A percentile compares a stretch with the other conserved stretches of the same genome.
Conservation (phyloP, 192 early-diverging fungal species). For the Coemansia sp. region DNA sequence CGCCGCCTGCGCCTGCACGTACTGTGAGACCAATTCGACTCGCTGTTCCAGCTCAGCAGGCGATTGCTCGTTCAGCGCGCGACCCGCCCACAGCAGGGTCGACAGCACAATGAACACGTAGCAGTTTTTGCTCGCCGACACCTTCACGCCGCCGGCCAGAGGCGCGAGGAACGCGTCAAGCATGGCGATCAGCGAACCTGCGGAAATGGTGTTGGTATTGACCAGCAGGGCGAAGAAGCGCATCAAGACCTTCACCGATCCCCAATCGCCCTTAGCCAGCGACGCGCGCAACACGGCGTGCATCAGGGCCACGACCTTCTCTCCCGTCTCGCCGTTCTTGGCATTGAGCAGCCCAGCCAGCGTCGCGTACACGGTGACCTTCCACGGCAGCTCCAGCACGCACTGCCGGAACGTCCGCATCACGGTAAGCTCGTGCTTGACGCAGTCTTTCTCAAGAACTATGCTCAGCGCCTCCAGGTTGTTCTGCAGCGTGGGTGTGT, state of each 20-base stretch:
- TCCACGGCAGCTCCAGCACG: slow-evolving; percentile 44
- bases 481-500: slow-evolving; percentile 61
- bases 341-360: slow-evolving; percentile 83
- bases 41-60: slow-evolving; percentile 32
- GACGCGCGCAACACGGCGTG: slow-evolving; percentile 57
- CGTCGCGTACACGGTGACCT: slow-evolving; percentile 67
- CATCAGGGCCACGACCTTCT: slow-evolving; percentile 62
- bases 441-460: slow-evolving; percentile 70
- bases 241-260: slow-evolving; percentile 71
- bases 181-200: slow-evolving; percentile 63
- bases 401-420: slow-evolving; percentile 57
- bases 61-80: slow-evolving; percentile 16
- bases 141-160: slow-evolving; percentile 19
- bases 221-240: slow-evolving; percentile 83
- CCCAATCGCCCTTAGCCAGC: slow-evolving; percentile 63
- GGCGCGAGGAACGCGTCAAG: slow-evolving; percentile 65
- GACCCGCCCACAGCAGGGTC: slow-evolving; percentile 76
- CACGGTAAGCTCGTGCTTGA: slow-evolving; percentile 63
- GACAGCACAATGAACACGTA: slow-evolving; percentile 75
- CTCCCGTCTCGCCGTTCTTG: slow-evolving; percentile 63
- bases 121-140: slow-evolving; percentile 56
- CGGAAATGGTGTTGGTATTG: slow-evolving; percentile 71
- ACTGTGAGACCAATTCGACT: slow-evolving; percentile 18
- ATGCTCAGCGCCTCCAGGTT: slow-evolving; percentile 68
- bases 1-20: slow-evolving; percentile 23